Conservation (phyloP, 805 yeast genomes). For the Pichia manshurica region DNA sequence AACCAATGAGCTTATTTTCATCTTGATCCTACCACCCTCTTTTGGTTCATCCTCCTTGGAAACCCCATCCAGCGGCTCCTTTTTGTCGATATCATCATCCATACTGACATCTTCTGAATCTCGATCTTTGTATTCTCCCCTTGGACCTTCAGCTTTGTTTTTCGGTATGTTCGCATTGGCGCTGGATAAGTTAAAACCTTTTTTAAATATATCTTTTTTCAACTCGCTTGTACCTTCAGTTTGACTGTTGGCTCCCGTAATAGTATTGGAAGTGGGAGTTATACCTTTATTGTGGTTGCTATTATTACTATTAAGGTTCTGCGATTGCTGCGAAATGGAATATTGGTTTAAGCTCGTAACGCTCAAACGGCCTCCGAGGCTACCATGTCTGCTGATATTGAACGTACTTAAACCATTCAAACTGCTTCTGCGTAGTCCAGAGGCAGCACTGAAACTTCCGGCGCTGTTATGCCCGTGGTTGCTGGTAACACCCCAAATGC, state of each 20-base stretch:
- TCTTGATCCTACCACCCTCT: slow-evolving; percentile 9
- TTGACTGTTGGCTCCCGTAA: neutral
- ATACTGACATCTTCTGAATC: neutral
- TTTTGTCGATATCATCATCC: neutral
- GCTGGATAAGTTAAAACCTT: slow-evolving; percentile 23
- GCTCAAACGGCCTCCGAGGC: slow-evolving; percentile 10
- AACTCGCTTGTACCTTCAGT: neutral
- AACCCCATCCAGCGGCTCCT: neutral
- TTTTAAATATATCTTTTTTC: slow-evolving; percentile 24
- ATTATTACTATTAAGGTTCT: neutral
- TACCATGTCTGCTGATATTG: slow-evolving; percentile 10
- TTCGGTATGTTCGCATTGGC: neutral
- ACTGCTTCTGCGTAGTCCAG: slow-evolving; percentile 9
- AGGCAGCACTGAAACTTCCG: slow-evolving; percentile 2
- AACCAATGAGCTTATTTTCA: slow-evolving; percentile 15
- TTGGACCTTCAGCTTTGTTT: slow-evolving; percentile 4
- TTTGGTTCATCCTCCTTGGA: neutral
- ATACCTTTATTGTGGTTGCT: neutral
- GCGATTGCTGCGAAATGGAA: slow-evolving; percentile 6
- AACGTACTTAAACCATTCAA: slow-evolving; percentile 3
- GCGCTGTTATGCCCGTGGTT: neutral
- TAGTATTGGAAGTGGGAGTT: neutral
- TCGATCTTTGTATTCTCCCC: slow-evolving; percentile 2
- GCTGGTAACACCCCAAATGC: slow-evolving; percentile 10
- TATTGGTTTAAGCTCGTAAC: slow-evolving; percentile 16